A percentile compares a stretch with the other conserved stretches of the same genome.
These are phyloP conservation scores for Cryptococcus sp. DNA, from an alignment of 1,284 basidiomycete genomes.

Conservation along the genomic window DNA sequence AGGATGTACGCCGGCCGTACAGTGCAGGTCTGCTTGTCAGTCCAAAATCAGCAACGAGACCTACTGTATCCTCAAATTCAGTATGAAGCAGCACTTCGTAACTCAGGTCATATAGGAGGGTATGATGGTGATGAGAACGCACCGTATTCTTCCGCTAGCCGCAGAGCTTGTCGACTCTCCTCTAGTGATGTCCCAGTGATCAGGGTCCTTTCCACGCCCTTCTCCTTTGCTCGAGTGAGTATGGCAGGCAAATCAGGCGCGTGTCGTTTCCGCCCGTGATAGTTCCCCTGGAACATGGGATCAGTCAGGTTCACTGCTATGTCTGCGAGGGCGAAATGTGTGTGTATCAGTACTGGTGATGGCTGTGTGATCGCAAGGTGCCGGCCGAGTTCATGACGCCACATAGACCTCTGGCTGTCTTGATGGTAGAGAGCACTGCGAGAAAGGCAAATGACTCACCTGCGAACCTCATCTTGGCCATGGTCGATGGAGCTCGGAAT, in stretches of 20 bases:
- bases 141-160: slow-evolving; percentile 65
- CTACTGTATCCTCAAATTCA: background rate
- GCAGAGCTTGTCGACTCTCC: slow-evolving; percentile 67
- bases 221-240: slow-evolving; percentile 62
- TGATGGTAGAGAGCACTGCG: background rate
- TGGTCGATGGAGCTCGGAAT: background rate
- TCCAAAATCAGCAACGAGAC: background rate
- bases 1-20: slow-evolving; percentile 83
- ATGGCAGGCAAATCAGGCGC: slow-evolving; percentile 69
- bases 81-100: background rate
- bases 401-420: background rate
- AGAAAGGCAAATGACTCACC: slow-evolving; percentile 9
- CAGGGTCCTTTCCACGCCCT: slow-evolving; percentile 75
- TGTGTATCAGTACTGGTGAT: background rate
- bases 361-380: background rate
- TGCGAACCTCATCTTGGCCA: slow-evolving; percentile 23
- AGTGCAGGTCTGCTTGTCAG: slow-evolving; percentile 61
- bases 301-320: slow-evolving; percentile 59
- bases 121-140: slow-evolving; percentile 19
- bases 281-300: slow-evolving; percentile 55
- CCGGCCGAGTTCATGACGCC: background rate
- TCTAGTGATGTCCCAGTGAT: slow-evolving; percentile 75
- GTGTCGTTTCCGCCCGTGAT: slow-evolving; percentile 56
- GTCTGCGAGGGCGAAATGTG: slow-evolving; percentile 36
- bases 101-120: background rate